These are phyloP conservation scores for Mucor sp. DNA, from an alignment of 371 early-diverging fungal species.

Conservation along the genomic window DNA sequence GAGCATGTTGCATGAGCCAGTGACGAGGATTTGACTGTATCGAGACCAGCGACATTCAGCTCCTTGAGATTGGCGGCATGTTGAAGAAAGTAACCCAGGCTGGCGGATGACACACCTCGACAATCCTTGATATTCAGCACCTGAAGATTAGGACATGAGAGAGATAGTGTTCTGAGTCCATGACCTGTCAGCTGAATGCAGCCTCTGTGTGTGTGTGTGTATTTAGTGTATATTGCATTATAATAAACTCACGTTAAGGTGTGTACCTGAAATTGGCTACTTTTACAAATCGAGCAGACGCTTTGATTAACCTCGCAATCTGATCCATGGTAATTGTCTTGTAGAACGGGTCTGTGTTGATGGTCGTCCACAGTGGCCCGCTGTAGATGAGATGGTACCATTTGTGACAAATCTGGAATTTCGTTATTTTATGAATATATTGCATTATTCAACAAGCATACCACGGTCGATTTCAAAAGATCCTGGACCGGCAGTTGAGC, in stretches of 20 bases:
- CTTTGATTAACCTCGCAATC: conserved; percentile 43
- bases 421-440: background rate
- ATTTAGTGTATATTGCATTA: background rate
- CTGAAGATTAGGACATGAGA: conserved; percentile 56
- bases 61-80: conserved; percentile 23
- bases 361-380: conserved; percentile 55
- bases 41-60: conserved; percentile 53
- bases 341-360: conserved; percentile 54
- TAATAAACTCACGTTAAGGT: background rate
- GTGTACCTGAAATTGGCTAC: conserved; percentile 56
- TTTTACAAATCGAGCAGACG: conserved; percentile 54
- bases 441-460: conserved; percentile 13
- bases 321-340: conserved; percentile 51
- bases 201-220: conserved; percentile 37
- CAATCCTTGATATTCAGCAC: conserved; percentile 55
- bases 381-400: conserved; percentile 56
- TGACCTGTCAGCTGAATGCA: conserved; percentile 59
- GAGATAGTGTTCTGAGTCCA: conserved; percentile 48
- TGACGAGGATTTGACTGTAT: conserved; percentile 47
- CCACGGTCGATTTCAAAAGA: conserved; percentile 41
- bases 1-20: conserved; percentile 38
- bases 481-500: conserved; percentile 27
- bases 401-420: conserved; percentile 38
- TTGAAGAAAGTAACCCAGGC: conserved; percentile 44
- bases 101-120: conserved; percentile 47